Percentiles rank a stretch among this genome's conserved stretches.
These are phyloP conservation scores for Raddia guianensis DNA, from an alignment of 176 grass and related monocot genomes.

Conservation along the genomic window DNA sequence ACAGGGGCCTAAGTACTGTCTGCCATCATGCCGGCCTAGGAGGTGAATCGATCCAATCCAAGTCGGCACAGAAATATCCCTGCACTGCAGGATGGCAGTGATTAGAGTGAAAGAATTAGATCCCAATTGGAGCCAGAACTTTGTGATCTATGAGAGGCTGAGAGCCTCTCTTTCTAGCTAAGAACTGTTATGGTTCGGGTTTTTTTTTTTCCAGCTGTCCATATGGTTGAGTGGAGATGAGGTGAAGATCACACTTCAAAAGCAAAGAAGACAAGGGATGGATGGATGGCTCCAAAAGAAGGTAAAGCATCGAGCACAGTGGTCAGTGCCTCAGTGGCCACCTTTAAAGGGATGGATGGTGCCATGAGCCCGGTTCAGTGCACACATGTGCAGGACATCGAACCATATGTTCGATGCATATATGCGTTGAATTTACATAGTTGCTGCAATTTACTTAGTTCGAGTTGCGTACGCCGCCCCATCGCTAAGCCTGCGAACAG, in stretches of 20 bases:
- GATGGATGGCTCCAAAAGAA: conserved; percentile 48
- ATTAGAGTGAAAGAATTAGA: not conserved
- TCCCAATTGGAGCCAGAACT: conserved; percentile 32
- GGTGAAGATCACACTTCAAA: conserved; percentile 21
- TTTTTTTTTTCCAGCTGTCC: conserved; percentile 2
- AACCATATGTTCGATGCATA: not conserved
- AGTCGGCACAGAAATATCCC: not conserved
- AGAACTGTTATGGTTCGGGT: not conserved
- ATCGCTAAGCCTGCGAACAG: too few species aligned
- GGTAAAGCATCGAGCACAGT: conserved; percentile 54
- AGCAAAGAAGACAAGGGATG: conserved; percentile 18
- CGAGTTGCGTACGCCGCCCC: too few species aligned
- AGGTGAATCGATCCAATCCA: not conserved
- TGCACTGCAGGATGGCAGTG: not conserved
- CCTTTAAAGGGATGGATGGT: conserved; percentile 36
- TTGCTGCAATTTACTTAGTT: too few species aligned
- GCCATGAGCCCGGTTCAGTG: not conserved
- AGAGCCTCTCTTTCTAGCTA: conserved; percentile 18
- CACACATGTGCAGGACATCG: too few species aligned
- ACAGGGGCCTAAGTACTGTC: too few species aligned
- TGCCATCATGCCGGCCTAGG: too few species aligned
- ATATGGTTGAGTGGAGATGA: not conserved
- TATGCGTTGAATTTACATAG: not conserved
- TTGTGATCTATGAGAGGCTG: not conserved
- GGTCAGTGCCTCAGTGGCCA: not conserved